phyloP scores from a whole-genome alignment of 1,284 basidiomycete species.

The Rhodotorula mucilaginosa region DNA sequence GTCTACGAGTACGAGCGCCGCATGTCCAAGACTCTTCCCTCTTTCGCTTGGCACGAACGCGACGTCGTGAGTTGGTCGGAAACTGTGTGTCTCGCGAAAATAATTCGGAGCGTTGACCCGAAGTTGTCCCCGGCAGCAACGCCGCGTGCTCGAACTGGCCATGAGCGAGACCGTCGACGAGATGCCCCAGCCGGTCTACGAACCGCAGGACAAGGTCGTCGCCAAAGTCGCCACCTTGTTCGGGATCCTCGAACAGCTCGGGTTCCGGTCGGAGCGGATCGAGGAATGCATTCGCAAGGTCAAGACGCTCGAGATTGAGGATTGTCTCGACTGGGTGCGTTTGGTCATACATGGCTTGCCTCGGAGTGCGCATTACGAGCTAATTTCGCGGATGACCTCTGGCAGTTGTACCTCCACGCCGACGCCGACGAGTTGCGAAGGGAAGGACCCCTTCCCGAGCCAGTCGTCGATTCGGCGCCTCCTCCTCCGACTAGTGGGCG shows the following conservation, averaged over 20 bases:
- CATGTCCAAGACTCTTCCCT: conserved; percentile 64
- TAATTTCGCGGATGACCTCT: background rate
- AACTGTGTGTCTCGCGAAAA: background rate
- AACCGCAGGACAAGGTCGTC: conserved; percentile 68
- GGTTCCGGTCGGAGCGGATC: conserved; percentile 69
- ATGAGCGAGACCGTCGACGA: conserved; percentile 24
- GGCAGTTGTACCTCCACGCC: conserved; percentile 68
- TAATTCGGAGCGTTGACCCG: background rate
- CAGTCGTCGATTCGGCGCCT: background rate
- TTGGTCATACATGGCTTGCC: background rate
- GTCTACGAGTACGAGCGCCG: conserved; percentile 79
- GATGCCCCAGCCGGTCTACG: conserved; percentile 39
- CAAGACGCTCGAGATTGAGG: conserved; percentile 72
- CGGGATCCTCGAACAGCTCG: conserved; percentile 77
- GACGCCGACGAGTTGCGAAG: conserved; percentile 61
- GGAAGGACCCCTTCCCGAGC: conserved; percentile 25
- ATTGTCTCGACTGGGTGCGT: conserved; percentile 87
- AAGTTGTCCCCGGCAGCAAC: conserved; percentile 36
- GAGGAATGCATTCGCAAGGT: conserved; percentile 65
- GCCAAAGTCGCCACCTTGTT: conserved; percentile 73
- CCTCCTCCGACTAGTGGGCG: background rate
- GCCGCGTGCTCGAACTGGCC: conserved; percentile 41
- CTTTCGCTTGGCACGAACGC: conserved; percentile 52
- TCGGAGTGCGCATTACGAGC: background rate
- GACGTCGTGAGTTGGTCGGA: conserved; percentile 8